Base-by-base conservation (phyloP, 768 basidiomycete genomes). In the Botryobasidium botryosum region DNA sequence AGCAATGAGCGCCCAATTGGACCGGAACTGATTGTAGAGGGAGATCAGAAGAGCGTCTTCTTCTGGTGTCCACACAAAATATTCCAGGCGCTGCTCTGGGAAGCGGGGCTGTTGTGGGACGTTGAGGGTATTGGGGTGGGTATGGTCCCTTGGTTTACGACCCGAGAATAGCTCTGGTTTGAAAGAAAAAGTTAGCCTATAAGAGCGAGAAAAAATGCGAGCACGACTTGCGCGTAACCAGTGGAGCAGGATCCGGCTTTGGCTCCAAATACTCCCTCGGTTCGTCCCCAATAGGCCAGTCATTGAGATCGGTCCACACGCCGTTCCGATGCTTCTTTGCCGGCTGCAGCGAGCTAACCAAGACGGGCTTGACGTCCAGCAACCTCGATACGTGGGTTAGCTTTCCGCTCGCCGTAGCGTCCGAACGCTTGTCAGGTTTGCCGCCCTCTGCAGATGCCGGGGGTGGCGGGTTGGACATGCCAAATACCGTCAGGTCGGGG, bases 281-380 rank as follows among this genome's bases (percentile, higher is more conserved):
- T 17, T 53, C 54, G 3, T 52, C 51, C n/a, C 23, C 47, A 3
- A 48, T 52, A 37, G 44, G 51, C 8, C 45, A 57, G 20, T 59
- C 57, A 17, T 50, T 79, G 27, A 79, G 64, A 49, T 72, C 66
- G 23, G 70, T 55, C 76, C 79, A 84, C 32, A 63, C 62, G 1
- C 71, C 79, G 38, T 74, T 64, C 49, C 69, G 72, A 67, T 76
- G 79, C 50, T 77, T 77, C 55, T 70, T 77, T 4, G 81, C 72
- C 5, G 92, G 94, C 51, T 86, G 70, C 28, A 97, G 63, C 37
- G 88, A 72, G 7, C 86, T 78, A 27, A 96, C 66, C 23, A 99
- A 69, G 2, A 87, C 79, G 2, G 88, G 86, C 57, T 81, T 84
- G 28, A 68, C 64, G 44, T 74, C 67, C 79, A 94, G 84, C 57